Conservation (phyloP, 805 yeast genomes). For the Saccharomyces kudriavzevii region DNA sequence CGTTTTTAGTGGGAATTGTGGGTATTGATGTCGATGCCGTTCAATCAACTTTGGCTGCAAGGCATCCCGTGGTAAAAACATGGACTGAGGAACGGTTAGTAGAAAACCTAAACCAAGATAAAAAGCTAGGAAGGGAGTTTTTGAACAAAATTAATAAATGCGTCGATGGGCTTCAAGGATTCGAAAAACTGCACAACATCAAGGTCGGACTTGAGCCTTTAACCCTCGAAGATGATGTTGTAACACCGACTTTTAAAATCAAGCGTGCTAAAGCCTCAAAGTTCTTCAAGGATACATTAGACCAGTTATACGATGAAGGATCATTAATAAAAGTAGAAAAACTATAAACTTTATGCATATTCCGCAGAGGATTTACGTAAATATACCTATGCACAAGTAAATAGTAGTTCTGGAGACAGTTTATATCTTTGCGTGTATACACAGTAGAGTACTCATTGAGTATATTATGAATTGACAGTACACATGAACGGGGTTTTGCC, state of each 20-base stretch:
- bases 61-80: slow-evolving; percentile 26
- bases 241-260: slow-evolving; percentile 61
- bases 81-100: slow-evolving; percentile 27
- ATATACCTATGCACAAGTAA: background rate
- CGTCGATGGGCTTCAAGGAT: slow-evolving; percentile 43
- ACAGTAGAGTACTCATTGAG: background rate
- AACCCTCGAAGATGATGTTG: slow-evolving; percentile 48
- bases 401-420: background rate
- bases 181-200: slow-evolving; percentile 54
- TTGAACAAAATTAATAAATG: slow-evolving; percentile 16
- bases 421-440: background rate
- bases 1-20: slow-evolving; percentile 50
- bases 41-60: slow-evolving; percentile 26
- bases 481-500: background rate
- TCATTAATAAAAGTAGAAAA: slow-evolving; percentile 26
- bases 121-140: slow-evolving; percentile 11
- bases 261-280: slow-evolving; percentile 44
- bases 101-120: slow-evolving; percentile 15
- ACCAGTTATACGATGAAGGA: slow-evolving; percentile 44
- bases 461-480: background rate
- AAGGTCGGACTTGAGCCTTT: slow-evolving; percentile 50
- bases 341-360: too few species aligned
- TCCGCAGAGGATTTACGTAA: background rate
- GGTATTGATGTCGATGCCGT: slow-evolving; percentile 50
- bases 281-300: slow-evolving; percentile 35